Evolutionary conservation across 1,139 yeast genomes (phyloP).

Genomic region (Saccharomyces pastorianus): DNA sequence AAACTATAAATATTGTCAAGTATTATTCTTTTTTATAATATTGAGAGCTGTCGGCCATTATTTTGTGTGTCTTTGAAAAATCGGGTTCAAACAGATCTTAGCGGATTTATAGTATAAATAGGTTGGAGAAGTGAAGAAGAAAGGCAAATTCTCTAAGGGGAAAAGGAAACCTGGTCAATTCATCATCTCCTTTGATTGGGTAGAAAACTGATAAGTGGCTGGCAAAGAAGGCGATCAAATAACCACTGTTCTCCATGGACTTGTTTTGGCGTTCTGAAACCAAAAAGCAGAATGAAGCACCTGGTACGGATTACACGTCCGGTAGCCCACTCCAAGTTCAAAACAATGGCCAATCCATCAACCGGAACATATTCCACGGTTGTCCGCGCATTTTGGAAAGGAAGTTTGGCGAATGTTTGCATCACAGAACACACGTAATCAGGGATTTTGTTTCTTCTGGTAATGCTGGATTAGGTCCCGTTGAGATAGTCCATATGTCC

Average conservation of each 20-base stretch:
- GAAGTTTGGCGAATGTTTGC: constrained; percentile 26
- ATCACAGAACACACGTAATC: constrained; percentile 18
- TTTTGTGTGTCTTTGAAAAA: not conserved
- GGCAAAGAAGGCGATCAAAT: not conserved
- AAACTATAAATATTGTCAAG: not conserved
- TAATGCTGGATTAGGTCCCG: constrained; percentile 58
- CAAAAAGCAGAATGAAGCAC: constrained; percentile 1
- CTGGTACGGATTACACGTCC: not conserved
- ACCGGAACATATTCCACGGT: constrained; percentile 12
- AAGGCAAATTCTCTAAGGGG: not conserved
- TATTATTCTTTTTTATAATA: not conserved
- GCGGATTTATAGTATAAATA: not conserved
- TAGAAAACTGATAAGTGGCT: not conserved
- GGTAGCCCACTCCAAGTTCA: constrained; percentile 1
- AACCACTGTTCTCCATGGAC: not conserved
- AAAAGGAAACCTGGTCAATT: not conserved
- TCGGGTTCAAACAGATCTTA: not conserved
- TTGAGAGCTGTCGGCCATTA: not conserved
- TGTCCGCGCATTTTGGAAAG: constrained; percentile 26
- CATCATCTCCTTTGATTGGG: not conserved
- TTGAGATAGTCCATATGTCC: constrained; percentile 73
- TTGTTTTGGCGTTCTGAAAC: not conserved
- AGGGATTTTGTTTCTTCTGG: constrained; percentile 14
- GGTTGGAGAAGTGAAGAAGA: not conserved
- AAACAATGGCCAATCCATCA: not conserved